These are phyloP conservation scores for Phialocephala sp. DNA, from an alignment of 2,329 filamentous ascomycete species.

Conservation along the genomic window DNA sequence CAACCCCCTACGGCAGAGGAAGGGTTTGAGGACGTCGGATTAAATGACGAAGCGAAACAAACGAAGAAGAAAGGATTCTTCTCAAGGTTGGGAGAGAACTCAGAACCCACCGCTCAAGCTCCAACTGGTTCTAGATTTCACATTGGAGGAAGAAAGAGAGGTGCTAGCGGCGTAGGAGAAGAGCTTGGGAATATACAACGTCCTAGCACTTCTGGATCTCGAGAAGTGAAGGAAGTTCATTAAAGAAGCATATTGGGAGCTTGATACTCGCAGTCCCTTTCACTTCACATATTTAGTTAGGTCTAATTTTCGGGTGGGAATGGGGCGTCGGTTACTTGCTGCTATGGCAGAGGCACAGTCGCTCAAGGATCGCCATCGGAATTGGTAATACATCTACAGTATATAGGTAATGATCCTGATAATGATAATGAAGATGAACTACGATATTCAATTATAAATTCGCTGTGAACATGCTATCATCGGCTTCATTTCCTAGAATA, in stretches of 20 bases:
- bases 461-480: neutral
- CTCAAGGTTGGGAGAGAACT: slow-evolving; percentile 73
- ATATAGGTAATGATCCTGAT: slow-evolving; percentile 6
- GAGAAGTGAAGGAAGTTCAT: slow-evolving; percentile 32
- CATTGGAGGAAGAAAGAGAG: slow-evolving; percentile 74
- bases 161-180: slow-evolving; percentile 71
- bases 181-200: slow-evolving; percentile 68
- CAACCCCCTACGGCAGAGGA: slow-evolving; percentile 75
- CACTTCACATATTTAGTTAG: slow-evolving; percentile 13
- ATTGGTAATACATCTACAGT: slow-evolving; percentile 13
- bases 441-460: neutral
- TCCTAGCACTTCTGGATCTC: slow-evolving; percentile 29
- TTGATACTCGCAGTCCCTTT: neutral
- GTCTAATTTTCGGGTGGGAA: slow-evolving; percentile 9
- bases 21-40: slow-evolving; percentile 86
- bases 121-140: slow-evolving; percentile 64
- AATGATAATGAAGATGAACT: slow-evolving; percentile 29
- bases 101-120: slow-evolving; percentile 43
- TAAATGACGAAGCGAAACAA: slow-evolving; percentile 73
- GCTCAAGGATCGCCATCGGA: slow-evolving; percentile 18
- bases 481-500: neutral
- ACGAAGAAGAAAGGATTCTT: slow-evolving; percentile 79
- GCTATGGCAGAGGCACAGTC: slow-evolving; percentile 23
- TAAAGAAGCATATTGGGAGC: slow-evolving; percentile 38
- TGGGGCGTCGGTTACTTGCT: slow-evolving; percentile 16